Base-by-base conservation (phyloP, 2,329 filamentous ascomycete species). In the Botrytis elliptica region DNA sequence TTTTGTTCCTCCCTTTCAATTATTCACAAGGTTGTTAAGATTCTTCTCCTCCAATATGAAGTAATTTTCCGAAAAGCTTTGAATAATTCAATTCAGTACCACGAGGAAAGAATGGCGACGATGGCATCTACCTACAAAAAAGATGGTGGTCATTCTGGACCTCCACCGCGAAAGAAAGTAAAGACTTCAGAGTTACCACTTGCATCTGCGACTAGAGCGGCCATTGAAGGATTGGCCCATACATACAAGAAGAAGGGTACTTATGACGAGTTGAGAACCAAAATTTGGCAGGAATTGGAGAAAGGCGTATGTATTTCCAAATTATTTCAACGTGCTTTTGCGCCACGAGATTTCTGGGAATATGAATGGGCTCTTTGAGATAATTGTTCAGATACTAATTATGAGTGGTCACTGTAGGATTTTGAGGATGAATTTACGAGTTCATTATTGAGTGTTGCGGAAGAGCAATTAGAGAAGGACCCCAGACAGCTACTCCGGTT, bases 161-260 rank as follows among this genome's bases (percentile, higher is more conserved):
- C n/a, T 74, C 74, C 78, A 7, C 75, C 74, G 38, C 79, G 79
- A 64, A 81, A 81, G 78, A 92, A 89, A 79, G 89, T 91, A 81
- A 93, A 93, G 81, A 88, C 92, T 4, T 91, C 91, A 0, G 93
- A 95, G 78, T 85, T 95, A 29, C 93, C 93, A 2, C 84, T 95
- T 33, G 88, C 92, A 8, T 91, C 91, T 4, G 87, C 89, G n/a
- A 93, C 93, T 70, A 87, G 92, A 76, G 87, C 88, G 1, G 90
- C 91, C 1, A 93, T 95, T 73, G 92, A 95, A 78, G 88, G 87
- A 25, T 87, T 95, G 36, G 88, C 92, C n/a, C 91, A 93, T 80
- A 91, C 88, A 18, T 95, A 95, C 84, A 95, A 95, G 83, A 95
- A 95, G 84, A 94, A 93, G 82, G 93, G 93, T 75, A 92, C 92